These are phyloP conservation scores for Neofusicoccum cordaticola DNA, from an alignment of 2,329 filamentous ascomycete species.

Conservation along the genomic window DNA sequence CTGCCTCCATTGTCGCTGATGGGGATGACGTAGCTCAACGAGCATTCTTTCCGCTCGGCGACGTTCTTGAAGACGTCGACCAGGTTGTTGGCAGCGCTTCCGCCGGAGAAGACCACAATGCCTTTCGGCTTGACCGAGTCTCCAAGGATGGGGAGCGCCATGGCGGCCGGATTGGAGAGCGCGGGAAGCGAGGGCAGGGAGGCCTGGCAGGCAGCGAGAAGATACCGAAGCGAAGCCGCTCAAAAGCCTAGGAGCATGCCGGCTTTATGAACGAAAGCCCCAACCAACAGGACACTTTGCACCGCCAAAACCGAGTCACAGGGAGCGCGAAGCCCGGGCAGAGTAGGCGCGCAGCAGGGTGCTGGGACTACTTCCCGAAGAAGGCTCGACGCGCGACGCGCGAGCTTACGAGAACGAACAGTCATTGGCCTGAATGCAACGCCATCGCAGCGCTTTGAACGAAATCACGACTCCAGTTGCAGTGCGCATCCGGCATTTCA, in stretches of 20 bases:
- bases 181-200: too few species aligned
- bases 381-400: background rate
- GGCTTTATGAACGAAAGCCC: background rate
- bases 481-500: too few species aligned
- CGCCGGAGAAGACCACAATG: constrained; percentile 85
- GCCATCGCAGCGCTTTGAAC: background rate
- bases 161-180: background rate
- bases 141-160: constrained; percentile 19
- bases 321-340: background rate
- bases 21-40: constrained; percentile 82
- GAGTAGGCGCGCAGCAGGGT: background rate
- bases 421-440: constrained; percentile 1
- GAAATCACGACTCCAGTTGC: background rate
- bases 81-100: constrained; percentile 89
- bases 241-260: background rate
- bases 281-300: background rate
- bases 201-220: background rate
- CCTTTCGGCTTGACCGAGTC: constrained; percentile 41
- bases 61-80: constrained; percentile 79
- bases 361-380: background rate
- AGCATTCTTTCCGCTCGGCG: constrained; percentile 60
- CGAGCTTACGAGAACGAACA: background rate
- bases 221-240: background rate
- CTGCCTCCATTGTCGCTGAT: constrained; percentile 96
- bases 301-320: background rate